Conservation (phyloP, 2,329 filamentous ascomycete species). For the Ceratocystis huliohia region DNA sequence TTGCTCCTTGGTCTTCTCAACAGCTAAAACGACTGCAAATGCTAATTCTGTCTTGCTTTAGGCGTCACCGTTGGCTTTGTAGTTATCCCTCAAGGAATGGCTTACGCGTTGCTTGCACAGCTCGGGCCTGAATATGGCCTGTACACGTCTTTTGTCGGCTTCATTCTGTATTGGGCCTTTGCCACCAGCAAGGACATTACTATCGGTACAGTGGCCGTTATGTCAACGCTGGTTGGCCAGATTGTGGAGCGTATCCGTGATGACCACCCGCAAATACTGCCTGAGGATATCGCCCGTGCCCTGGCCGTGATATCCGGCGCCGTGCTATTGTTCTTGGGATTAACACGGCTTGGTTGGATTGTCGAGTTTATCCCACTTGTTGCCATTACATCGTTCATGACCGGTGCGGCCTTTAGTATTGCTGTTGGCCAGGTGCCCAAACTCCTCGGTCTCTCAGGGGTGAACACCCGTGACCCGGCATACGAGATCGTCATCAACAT, state of each 20-base stretch:
- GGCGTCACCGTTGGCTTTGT: constrained; percentile 67
- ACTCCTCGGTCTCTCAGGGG: constrained; percentile 38
- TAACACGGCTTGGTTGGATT: constrained; percentile 40
- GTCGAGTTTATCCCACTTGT: constrained; percentile 43
- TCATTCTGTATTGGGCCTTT: constrained; percentile 92
- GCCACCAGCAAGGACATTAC: constrained; percentile 98
- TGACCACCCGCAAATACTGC: constrained; percentile 30
- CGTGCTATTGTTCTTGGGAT: constrained; percentile 38
- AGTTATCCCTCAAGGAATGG: constrained; percentile 43
- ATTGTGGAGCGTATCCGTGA: constrained; percentile 33
- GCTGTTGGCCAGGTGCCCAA: constrained; percentile 38
- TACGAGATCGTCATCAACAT: constrained; percentile 42
- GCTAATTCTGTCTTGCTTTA: constrained; percentile 5
- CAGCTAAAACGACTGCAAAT: neutral
- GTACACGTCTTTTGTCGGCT: constrained; percentile 87
- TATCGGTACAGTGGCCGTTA: constrained; percentile 56
- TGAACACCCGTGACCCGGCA: constrained; percentile 38
- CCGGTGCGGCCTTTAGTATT: constrained; percentile 40
- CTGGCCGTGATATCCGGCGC: constrained; percentile 37
- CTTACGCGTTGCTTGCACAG: constrained; percentile 38
- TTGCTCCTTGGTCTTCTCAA: neutral
- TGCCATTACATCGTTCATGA: constrained; percentile 43
- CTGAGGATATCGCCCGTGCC: constrained; percentile 36
- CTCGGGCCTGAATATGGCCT: constrained; percentile 39
- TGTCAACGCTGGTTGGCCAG: constrained; percentile 41